Evolutionary conservation across 139 green algal species (phyloP), one percentile per base, ranked within the genome.

Genomic region (Desmodesmus armatus): DNA sequence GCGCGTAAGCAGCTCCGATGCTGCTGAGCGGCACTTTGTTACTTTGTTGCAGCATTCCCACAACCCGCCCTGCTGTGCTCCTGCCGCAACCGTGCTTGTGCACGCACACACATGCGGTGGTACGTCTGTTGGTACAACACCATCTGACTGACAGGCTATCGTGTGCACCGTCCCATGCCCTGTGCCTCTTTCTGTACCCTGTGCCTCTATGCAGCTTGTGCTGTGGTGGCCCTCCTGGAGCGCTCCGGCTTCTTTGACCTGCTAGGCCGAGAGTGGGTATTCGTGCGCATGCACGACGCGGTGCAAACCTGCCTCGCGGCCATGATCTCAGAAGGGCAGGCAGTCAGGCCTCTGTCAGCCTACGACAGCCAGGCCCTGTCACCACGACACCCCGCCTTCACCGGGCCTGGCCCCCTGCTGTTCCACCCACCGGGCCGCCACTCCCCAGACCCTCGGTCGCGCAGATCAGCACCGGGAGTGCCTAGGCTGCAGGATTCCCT

Each of bases 281-380:
- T 90, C 67, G 89, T 92, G 37, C 84, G 83, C 2, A 80, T 90
- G 67, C 83, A 90, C 47, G 89, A 92, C 31, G 89, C 89, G 0
- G 87, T 88, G 3, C 53, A 47, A 15, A 3, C 27, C 69, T 86
- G 80, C 51, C 66, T 67, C 13, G n/a, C 62, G 7, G 25, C 3
- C 2, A 84, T 84, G 78, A 27, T 77, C 13, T n/a, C 62, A 1
- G 9, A 53, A 4, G 78, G 62, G 35, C 40, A 84, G 17, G 15
- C 27, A 1, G 53, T 82, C 53, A 82, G 53, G 75, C 75, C 75
- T 6, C 51, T 35, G 3, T 33, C 9, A 4, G 75, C 75, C 5
- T 35, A 71, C 0, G 31, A 69, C 35, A 82, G 75, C 13, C 51
- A 51, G 5, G 75, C 75, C 11, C 25, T 82, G 33, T 82, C 75